Conservation (phyloP, 139 green algal genomes). For the Chlamydomonas schloesseri region DNA sequence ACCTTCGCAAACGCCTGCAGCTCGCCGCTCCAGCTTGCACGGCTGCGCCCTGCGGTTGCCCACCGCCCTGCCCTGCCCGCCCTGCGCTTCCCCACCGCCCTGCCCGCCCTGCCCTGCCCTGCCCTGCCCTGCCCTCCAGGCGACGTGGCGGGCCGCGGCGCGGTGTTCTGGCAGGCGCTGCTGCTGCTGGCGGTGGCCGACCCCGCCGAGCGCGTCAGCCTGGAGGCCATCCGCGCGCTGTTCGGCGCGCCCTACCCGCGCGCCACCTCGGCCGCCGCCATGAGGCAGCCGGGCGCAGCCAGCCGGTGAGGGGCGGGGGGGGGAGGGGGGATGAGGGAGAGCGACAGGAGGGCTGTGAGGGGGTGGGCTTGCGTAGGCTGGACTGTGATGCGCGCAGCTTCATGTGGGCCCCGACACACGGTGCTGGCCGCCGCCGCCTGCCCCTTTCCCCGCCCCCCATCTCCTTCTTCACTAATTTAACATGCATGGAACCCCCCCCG, state of each 20-base stretch:
- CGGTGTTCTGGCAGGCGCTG: constrained; percentile 78
- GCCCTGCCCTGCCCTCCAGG: not conserved
- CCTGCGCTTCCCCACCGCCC: too few relatives aligned
- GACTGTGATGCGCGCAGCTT: too few relatives aligned
- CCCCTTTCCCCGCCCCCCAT: too few relatives aligned
- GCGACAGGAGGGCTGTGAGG: not conserved
- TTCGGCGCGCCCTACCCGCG: constrained; percentile 61
- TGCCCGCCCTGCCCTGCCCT: too few relatives aligned
- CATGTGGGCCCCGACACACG: too few relatives aligned
- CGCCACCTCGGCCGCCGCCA: constrained; percentile 4
- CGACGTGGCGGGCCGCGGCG: constrained; percentile 39
- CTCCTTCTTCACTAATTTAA: too few relatives aligned
- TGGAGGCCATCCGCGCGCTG: constrained; percentile 78
- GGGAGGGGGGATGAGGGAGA: not conserved
- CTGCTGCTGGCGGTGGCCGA: constrained; percentile 73
- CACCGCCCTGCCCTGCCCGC: too few relatives aligned
- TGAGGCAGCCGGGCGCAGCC: constrained; percentile 19
- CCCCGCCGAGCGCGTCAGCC: constrained; percentile 71
- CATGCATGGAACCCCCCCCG: too few relatives aligned
- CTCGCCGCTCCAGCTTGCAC: too few relatives aligned
- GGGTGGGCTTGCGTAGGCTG: not conserved
- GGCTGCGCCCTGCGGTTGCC: too few relatives aligned
- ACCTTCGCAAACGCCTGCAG: too few relatives aligned
- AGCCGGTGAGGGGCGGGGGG: constrained; percentile 23
- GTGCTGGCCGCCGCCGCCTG: too few relatives aligned